Percentiles rank a stretch among this genome's conserved stretches.
phyloP scores from a whole-genome alignment of 2,329 filamentous ascomycete genomes.

The Colletotrichum orbiculare region DNA sequence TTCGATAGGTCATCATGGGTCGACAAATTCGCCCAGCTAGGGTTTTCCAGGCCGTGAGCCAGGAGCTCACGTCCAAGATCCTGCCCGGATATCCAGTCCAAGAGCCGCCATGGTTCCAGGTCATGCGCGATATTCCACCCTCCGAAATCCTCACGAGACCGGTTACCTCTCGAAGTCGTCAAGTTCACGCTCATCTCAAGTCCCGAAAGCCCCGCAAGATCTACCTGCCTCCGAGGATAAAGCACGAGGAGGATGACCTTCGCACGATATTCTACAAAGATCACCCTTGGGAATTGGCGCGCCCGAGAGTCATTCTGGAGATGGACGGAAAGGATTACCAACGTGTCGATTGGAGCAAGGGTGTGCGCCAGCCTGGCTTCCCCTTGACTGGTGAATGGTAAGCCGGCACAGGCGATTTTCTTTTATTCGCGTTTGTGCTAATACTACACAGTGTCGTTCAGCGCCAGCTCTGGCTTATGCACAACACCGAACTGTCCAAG shows the following conservation, averaged over 20 bases:
- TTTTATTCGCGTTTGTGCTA: constrained; percentile 31
- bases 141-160: constrained; percentile 67
- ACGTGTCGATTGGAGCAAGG: constrained; percentile 81
- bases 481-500: constrained; percentile 69
- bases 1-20: constrained; percentile 47
- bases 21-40: constrained; percentile 59
- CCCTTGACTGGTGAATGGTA: constrained; percentile 87
- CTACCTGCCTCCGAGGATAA: constrained; percentile 82
- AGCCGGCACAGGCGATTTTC: constrained; percentile 38
- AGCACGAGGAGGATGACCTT: constrained; percentile 85
- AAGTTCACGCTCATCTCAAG: constrained; percentile 55
- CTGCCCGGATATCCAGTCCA: constrained; percentile 47
- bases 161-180: constrained; percentile 55
- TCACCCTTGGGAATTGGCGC: constrained; percentile 96
- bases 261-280: constrained; percentile 88
- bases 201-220: constrained; percentile 76
- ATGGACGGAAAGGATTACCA: constrained; percentile 84
- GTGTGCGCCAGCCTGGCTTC: constrained; percentile 78
- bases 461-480: constrained; percentile 87
- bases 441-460: constrained; percentile 80
- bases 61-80: constrained; percentile 55
- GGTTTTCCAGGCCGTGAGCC: constrained; percentile 58
- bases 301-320: constrained; percentile 87
- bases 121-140: constrained; percentile 65
- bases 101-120: constrained; percentile 61